Base-by-base conservation (phyloP, 345 rosid genomes). In the Sonneratia caseolaris region DNA sequence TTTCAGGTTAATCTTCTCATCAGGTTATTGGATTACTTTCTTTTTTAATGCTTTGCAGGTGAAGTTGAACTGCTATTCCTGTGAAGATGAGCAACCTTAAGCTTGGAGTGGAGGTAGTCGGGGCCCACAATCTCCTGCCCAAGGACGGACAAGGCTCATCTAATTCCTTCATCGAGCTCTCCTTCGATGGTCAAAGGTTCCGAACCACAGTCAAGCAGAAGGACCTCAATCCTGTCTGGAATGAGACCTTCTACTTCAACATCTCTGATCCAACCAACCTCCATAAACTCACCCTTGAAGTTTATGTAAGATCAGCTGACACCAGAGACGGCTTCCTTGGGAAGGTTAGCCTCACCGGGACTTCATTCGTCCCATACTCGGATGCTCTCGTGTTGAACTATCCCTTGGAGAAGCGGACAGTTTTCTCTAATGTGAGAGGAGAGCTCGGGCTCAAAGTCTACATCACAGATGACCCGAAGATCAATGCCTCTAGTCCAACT, bases 211-310 rank as follows among this genome's bases (percentile, higher is more conserved):
- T 90, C 76, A 95, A 95, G 80, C 97, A 95, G 51, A 85, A 86
- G 79, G 97, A 90, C 81, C 88, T 92, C 64, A 89, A 81, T 80
- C 99, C 99, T 3, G 90, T 95, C 68, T 95, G 99, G 99, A 88
- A 92, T 43, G 99, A 92, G 89, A 89, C 96, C 79, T 90, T 92
- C 85, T 90, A 84, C 86, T 95, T 95, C 87, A 92, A 95, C 82
- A 87, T 95, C 45, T 78, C 97, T 32, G 93, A 95, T 71, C 91
- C 97, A 67, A 79, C 97, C 73, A 88, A 84, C 71, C 92, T 95
- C 59, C 92, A 84, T 47, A 82, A 89, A 73, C 91, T 87, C n/a
- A 79, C 83, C 9, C 92, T 92, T 70, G 99, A 92, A 47, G 96
- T 86, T 51, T 86, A 82, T 48, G 71, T 86, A 68, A 84, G 82